Evolutionary conservation across 345 rosid genomes (phyloP), one percentile per base, ranked within the genome.

Genomic region (Hibiscus syriacus): DNA sequence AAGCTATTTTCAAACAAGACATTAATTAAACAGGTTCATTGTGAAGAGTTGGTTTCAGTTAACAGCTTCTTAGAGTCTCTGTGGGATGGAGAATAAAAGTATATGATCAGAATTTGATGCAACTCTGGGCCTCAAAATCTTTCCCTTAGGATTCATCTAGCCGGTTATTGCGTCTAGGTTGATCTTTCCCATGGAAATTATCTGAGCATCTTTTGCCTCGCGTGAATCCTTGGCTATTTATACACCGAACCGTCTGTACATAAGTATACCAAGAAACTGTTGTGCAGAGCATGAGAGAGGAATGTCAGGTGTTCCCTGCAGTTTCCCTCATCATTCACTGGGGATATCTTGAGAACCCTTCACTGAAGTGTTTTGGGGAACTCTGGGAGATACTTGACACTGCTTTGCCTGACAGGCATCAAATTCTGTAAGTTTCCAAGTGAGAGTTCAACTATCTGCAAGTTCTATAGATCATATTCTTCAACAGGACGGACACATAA

Each of bases 341-440:
- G 69, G 70, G 63, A 25, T 34, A 32, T 34, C 27, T 19, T 53
- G 0, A 59, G 19, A 46, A 59, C 49, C 11, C 10, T 60, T 19
- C 2, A 76, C 75, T 81, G 84, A 81, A 83, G 79, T 81, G 87
- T 83, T 83, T 81, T 81, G 84, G 80, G 82, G 83, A 81, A 80
- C 90, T 83, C 83, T 46, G 22, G 78, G 79, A 70, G 75, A 49
- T 70, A 36, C 66, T 63, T 59, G 80, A 71, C 55, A 49, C 16
- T 62, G 9, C 6, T 26, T 7, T n/a, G n/a, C n/a, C n/a, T n/a
- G n/a, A n/a, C n/a, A n/a, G 10, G 10, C 65, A 22, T 27, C 65
- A 19, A 20, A 19, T 34, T 14, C 1, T 25, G 2, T 48, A n/a
- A n/a, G n/a, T n/a, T n/a, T n/a, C n/a, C n/a, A n/a, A n/a, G n/a